Evolutionary conservation across 192 early-diverging fungal species (phyloP), one percentile per base, ranked within the genome.

Genomic region (Haplosporangium gracile): DNA sequence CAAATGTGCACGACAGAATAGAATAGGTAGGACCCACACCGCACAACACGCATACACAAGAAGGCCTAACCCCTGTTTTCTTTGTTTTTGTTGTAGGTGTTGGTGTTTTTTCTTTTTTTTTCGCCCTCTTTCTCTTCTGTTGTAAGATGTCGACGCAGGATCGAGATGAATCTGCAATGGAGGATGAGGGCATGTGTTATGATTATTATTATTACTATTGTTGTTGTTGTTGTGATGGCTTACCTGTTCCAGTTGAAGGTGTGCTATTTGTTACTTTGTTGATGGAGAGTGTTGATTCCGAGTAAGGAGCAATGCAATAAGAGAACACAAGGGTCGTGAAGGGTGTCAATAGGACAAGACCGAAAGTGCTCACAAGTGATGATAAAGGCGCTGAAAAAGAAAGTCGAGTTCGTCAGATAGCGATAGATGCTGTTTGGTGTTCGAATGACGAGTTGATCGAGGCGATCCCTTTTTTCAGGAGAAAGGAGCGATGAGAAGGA

Each of bases 361-460:
- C 29, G 60, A 65, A 51, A 51, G 11, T 65, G 60, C 60, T 65
- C 60, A 65, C 60, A 65, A 65, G 60, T n/a, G 60, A 29, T 32
- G 49, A 51, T 32, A 65, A 65, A 9, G 57, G 57, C 7, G 57
- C 29, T 6, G 39, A 70, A 70, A 29, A 70, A 24, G 16, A n/a
- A 29, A 13, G 49, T 51, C 15, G 60, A 26, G 29, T 29, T 32
- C 29, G 60, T 65, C 60, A 32, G 60, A 29, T 24, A 65, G 24
- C 26, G 10, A 65, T 65, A 65, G 26, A 65, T 65, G 29, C 60
- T 32, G 60, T 29, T 65, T 65, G 60, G 11, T 65, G 29, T 65
- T 65, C 60, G 60, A 65, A 34, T 32, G 60, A 65, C 13, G 60
- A 65, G 29, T 65, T 65, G 60, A 65, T 65, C 60, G 60, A 65